Conservation (phyloP, 768 basidiomycete species). For the Butyriboletus loyo region DNA sequence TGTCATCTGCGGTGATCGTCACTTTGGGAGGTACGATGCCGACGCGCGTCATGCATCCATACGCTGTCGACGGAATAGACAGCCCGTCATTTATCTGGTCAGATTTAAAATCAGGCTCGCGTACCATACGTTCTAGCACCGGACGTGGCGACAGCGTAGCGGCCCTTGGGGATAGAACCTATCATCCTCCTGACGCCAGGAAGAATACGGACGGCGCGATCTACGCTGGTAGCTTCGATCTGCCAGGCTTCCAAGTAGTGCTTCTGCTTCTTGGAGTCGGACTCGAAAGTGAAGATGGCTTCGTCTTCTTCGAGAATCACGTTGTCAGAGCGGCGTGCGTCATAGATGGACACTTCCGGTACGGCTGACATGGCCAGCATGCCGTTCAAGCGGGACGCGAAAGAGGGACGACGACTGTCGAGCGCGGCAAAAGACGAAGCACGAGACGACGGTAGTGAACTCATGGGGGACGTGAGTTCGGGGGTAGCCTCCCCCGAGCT, state of each 20-base stretch:
- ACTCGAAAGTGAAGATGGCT: constrained; percentile 29
- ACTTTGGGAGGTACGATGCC: constrained; percentile 65
- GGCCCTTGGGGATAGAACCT: constrained; percentile 59
- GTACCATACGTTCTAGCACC: constrained; percentile 68
- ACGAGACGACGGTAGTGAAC: constrained; percentile 43
- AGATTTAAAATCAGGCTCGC: constrained; percentile 15
- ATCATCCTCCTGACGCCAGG: constrained; percentile 69
- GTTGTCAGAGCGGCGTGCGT: constrained; percentile 25
- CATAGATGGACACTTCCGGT: constrained; percentile 27
- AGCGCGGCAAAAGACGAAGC: constrained; percentile 38
- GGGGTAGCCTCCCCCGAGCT: constrained; percentile 42
- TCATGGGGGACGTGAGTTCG: constrained; percentile 35
- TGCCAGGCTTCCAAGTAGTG: constrained; percentile 49
- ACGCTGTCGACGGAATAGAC: constrained; percentile 33
- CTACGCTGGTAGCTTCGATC: constrained; percentile 51
- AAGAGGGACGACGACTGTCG: constrained; percentile 44
- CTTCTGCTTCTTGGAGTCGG: constrained; percentile 29
- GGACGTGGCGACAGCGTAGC: constrained; percentile 71
- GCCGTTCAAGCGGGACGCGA: constrained; percentile 40
- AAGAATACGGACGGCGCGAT: constrained; percentile 66
- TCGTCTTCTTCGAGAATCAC: constrained; percentile 35
- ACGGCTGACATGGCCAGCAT: constrained; percentile 38
- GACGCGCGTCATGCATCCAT: constrained; percentile 69
- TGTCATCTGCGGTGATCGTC: constrained; percentile 76
- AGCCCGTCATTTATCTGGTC: not conserved